Conservation (phyloP, 768 basidiomycete species). For the Mycena olivaceomarginata region DNA sequence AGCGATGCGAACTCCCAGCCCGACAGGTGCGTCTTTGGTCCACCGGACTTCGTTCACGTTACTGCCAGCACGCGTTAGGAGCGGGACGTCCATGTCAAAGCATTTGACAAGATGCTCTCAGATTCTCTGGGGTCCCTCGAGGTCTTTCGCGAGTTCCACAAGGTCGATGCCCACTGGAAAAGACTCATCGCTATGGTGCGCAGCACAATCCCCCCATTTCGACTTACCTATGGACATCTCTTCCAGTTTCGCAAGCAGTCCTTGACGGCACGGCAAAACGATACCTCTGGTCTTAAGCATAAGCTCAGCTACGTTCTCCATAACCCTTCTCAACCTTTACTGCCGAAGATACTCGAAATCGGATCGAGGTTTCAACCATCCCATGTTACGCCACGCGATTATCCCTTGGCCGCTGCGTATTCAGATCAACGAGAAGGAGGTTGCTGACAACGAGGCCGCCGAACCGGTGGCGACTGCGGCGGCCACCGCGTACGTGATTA, state of each 20-base stretch:
- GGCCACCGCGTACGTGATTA: slow-evolving; percentile 4
- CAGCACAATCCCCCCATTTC: neutral
- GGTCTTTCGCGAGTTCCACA: neutral
- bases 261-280: neutral
- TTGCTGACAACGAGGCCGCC: neutral
- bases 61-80: neutral
- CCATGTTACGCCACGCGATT: neutral
- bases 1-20: neutral
- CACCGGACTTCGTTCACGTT: neutral
- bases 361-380: neutral
- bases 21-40: neutral
- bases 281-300: neutral
- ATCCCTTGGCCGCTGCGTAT: neutral
- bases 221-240: neutral
- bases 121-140: neutral
- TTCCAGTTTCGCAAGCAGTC: neutral
- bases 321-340: neutral
- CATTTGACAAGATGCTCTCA: slow-evolving; percentile 2
- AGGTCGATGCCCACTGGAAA: neutral
- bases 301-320: slow-evolving; percentile 3
- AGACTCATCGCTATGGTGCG: neutral
- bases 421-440: neutral
- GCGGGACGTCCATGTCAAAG: neutral
- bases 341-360: slow-evolving; percentile 1
- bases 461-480: neutral